phyloP scores from a whole-genome alignment of 345 rosid genomes.

The Noccaea caerulescens region DNA sequence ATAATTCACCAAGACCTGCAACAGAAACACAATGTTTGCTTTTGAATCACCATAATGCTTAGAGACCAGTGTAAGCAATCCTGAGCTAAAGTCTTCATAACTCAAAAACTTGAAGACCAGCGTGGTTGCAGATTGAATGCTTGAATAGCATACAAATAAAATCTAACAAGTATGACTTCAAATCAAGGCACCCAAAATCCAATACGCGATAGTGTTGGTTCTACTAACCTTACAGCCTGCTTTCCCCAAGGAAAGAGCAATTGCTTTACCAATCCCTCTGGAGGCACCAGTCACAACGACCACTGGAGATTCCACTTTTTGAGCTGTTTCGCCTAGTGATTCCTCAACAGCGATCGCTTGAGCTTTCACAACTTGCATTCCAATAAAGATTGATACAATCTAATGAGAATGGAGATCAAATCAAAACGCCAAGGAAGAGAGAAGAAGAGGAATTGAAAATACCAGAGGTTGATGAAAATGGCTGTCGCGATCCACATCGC shows the following conservation, averaged over 20 bases:
- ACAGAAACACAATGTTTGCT: conserved; percentile 26
- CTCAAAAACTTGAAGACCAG: neutral
- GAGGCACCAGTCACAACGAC: conserved; percentile 96
- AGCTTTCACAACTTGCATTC: conserved; percentile 63
- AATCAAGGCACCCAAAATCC: neutral
- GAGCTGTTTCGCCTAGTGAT: conserved; percentile 48
- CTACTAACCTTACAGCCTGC: conserved; percentile 69
- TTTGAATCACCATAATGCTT: neutral
- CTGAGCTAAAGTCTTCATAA: conserved; percentile 6
- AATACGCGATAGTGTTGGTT: neutral
- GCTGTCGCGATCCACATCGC: conserved; percentile 50
- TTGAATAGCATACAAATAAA: neutral
- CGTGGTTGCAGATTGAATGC: neutral
- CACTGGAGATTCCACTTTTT: conserved; percentile 75
- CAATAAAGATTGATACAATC: neutral
- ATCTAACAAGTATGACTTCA: neutral
- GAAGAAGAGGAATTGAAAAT: neutral
- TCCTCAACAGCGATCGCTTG: conserved; percentile 66
- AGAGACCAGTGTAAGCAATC: neutral
- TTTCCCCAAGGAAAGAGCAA: conserved; percentile 92
- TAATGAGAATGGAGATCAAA: neutral
- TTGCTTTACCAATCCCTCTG: conserved; percentile 93
- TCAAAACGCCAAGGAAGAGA: neutral
- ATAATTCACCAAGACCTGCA: conserved; percentile 92
- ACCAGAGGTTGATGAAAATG: conserved; percentile 64